Conservation (phyloP, 2,329 filamentous ascomycete genomes). For the Exophiala bonariae region DNA sequence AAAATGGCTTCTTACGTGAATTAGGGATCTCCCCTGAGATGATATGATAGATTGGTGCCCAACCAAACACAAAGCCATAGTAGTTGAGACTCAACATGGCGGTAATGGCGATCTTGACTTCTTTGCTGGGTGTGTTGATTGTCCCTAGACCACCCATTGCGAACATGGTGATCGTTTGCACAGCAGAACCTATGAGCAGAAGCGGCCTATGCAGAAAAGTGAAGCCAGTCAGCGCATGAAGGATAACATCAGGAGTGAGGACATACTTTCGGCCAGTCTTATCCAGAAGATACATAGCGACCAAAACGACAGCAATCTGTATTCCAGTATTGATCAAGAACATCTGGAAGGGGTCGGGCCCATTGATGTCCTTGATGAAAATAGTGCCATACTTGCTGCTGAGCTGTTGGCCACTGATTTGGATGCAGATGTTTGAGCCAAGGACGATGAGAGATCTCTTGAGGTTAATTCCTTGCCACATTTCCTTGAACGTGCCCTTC, state of each 20-base stretch:
- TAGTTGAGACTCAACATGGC: constrained; percentile 15
- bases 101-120: constrained; percentile 14
- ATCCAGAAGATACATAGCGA: constrained; percentile 16
- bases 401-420: constrained; percentile 11
- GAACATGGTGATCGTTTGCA: constrained; percentile 16
- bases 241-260: constrained; percentile 1
- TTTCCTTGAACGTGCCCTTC: constrained; percentile 18
- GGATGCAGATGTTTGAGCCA: constrained; percentile 15
- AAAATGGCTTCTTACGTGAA: constrained; percentile 3
- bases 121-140: constrained; percentile 1
- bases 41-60: constrained; percentile 19
- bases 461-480: constrained; percentile 13
- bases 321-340: constrained; percentile 10
- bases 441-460: constrained; percentile 14
- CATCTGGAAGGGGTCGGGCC: constrained; percentile 11
- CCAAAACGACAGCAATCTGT: constrained; percentile 8
- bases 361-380: constrained; percentile 14
- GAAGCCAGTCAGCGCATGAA: constrained; percentile 18
- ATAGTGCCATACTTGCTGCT: constrained; percentile 17
- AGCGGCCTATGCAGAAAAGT: constrained; percentile 11
- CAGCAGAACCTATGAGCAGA: constrained; percentile 14
- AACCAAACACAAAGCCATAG: constrained; percentile 10
- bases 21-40: constrained; percentile 25
- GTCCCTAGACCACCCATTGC: constrained; percentile 21
- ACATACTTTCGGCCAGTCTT: constrained; percentile 17